A percentile compares a stretch with the other conserved stretches of the same genome.
These are phyloP conservation scores for Elongisporangium senticosum DNA, from an alignment of 352 stramenopile genomes.

Conservation along the genomic window DNA sequence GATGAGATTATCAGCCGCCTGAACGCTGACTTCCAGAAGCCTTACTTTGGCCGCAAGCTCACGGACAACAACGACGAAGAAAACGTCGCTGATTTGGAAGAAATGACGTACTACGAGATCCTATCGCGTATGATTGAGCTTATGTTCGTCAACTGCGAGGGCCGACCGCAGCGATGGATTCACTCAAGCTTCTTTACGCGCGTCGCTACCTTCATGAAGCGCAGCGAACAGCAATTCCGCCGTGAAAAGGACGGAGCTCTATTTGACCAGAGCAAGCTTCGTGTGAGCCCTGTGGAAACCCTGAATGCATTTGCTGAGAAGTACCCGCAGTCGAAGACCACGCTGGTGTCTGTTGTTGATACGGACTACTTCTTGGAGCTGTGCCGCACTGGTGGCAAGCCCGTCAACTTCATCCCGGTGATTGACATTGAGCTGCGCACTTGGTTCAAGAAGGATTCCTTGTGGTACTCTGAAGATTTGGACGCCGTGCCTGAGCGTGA, in stretches of 20 bases:
- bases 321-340: slow-evolving; percentile 45
- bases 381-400: slow-evolving; percentile 78
- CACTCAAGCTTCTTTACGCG: slow-evolving; percentile 65
- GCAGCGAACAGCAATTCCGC: slow-evolving; percentile 62
- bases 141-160: slow-evolving; percentile 59
- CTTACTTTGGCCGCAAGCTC: slow-evolving; percentile 75
- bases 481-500: slow-evolving; percentile 74
- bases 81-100: slow-evolving; percentile 51
- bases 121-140: slow-evolving; percentile 69
- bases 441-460: slow-evolving; percentile 89
- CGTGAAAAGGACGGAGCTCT: slow-evolving; percentile 18
- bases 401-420: slow-evolving; percentile 82
- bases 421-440: slow-evolving; percentile 80
- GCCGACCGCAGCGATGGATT: slow-evolving; percentile 64
- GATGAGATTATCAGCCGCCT: slow-evolving; percentile 69
- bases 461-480: slow-evolving; percentile 89
- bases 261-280: slow-evolving; percentile 43
- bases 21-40: slow-evolving; percentile 88
- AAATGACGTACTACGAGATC: slow-evolving; percentile 86
- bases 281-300: slow-evolving; percentile 31
- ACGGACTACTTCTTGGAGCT: slow-evolving; percentile 81
- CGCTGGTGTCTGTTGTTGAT: slow-evolving; percentile 65
- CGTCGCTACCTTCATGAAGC: slow-evolving; percentile 67
- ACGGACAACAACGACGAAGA: slow-evolving; percentile 28
- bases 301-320: slow-evolving; percentile 42